These are phyloP conservation scores for Botrytis aclada DNA, from an alignment of 2,329 filamentous ascomycete species.

Conservation along the genomic window DNA sequence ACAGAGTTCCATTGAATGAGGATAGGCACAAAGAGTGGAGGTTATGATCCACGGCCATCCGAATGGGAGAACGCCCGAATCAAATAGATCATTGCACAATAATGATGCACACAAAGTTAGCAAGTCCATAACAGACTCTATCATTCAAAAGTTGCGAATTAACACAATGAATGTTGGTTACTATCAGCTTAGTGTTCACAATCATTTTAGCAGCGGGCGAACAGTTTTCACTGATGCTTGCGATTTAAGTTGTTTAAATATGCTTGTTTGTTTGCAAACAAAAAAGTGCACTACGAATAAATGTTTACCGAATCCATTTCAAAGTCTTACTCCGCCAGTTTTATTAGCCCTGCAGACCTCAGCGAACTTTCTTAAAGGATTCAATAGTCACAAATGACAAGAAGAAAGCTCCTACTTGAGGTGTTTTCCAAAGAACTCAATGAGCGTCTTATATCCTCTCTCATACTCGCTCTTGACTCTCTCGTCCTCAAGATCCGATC, in stretches of 20 bases:
- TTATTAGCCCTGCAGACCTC: slow-evolving; percentile 4
- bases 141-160: background rate
- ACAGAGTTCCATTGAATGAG: background rate
- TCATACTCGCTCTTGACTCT: slow-evolving; percentile 48
- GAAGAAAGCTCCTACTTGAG: slow-evolving; percentile 28
- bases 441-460: slow-evolving; percentile 47
- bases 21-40: background rate
- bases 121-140: background rate
- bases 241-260: too few relatives aligned
- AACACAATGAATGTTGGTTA: background rate
- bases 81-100: background rate
- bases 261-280: background rate
- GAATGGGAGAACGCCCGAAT: background rate
- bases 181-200: background rate
- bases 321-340: background rate
- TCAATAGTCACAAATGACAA: background rate
- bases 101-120: background rate
- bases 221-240: background rate
- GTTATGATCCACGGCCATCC: background rate
- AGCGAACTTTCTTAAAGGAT: background rate
- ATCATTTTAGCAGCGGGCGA: background rate
- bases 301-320: background rate
- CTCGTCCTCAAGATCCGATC: slow-evolving; percentile 46
- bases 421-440: slow-evolving; percentile 45
- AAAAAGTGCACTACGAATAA: background rate